Base-by-base conservation (phyloP, 345 rosid species). In the Eucalyptus curtisii region DNA sequence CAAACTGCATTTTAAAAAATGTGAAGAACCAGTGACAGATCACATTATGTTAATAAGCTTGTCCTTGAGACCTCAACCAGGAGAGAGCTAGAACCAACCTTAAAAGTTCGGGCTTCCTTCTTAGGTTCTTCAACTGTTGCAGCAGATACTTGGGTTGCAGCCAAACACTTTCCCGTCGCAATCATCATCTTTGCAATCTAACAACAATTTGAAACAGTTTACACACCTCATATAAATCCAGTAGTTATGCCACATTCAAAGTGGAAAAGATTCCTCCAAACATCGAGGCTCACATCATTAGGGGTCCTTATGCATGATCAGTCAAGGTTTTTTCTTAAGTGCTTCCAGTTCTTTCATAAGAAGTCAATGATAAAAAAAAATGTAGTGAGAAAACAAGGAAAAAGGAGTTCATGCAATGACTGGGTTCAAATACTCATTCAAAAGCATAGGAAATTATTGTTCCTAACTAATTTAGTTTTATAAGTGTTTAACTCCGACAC, bases 111-210 rank as follows among this genome's bases (percentile, higher is more conserved):
- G 61, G 91, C 90, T 81, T 95, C 95, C 12, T 88, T 71, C 88
- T 92, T 92, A 7, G 93, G 91, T 90, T 93, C 92, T 86, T 90
- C 92, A 81, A 91, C 92, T 48, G 86, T 89, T 61, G 91, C 86
- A 88, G 89, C 90, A 40, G 94, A 81, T 61, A 89, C 50, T 87
- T 95, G 55, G 89, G 89, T 94, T 87, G 93, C 95, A 89, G 95
- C 92, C 45, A 97, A 89, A 89, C 90, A 90, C 90, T 93, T 91
- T 88, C 99, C 99, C 30, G 97, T 90, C 59, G 92, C 84, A 88
- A 92, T 92, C 99, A 97, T 94, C n/a, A 92, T 93, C 91, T 96
- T 93, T 49, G 99, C 96, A 92, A 97, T 95, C 99, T 97, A 91
- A 86, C 88, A 88, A 49, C 64, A 52, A 50, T 87, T 87, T 57